Evolutionary conservation across 2,329 filamentous ascomycete species (phyloP).

Genomic region (Pseudogymnoascus sp.): DNA sequence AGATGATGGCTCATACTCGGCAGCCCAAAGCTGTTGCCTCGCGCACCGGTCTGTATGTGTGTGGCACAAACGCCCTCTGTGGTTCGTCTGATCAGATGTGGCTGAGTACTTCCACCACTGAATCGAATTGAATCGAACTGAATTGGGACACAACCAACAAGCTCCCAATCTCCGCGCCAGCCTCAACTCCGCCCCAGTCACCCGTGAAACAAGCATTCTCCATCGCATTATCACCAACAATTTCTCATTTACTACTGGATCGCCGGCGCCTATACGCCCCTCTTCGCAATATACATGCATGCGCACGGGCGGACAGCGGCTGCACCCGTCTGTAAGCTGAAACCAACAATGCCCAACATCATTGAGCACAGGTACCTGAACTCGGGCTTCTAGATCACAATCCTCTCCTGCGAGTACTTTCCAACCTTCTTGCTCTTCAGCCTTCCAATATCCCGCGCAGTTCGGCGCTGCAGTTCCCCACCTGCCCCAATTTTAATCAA

Average conservation of each 20-base stretch:
- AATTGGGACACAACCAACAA: background rate
- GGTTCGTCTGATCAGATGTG: conserved; percentile 4
- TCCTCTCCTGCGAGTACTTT: conserved; percentile 75
- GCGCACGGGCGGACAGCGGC: background rate
- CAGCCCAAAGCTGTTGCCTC: background rate
- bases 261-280: conserved; percentile 3
- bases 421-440: conserved; percentile 73
- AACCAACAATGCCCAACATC: conserved; percentile 8
- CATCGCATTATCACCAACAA: background rate
- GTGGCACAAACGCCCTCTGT: background rate
- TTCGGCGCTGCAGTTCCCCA: conserved; percentile 65
- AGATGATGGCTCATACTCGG: background rate
- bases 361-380: background rate
- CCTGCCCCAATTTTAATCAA: conserved; percentile 55
- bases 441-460: conserved; percentile 65
- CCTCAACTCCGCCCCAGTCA: background rate
- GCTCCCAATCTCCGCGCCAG: background rate
- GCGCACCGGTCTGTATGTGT: background rate
- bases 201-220: background rate
- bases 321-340: background rate
- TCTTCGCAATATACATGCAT: conserved; percentile 4
- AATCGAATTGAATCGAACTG: background rate
- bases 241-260: conserved; percentile 7
- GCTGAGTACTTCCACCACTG: background rate
- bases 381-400: conserved; percentile 48